Conservation (phyloP, 192 early-diverging fungal species). For the Kappamyces sp. region DNA sequence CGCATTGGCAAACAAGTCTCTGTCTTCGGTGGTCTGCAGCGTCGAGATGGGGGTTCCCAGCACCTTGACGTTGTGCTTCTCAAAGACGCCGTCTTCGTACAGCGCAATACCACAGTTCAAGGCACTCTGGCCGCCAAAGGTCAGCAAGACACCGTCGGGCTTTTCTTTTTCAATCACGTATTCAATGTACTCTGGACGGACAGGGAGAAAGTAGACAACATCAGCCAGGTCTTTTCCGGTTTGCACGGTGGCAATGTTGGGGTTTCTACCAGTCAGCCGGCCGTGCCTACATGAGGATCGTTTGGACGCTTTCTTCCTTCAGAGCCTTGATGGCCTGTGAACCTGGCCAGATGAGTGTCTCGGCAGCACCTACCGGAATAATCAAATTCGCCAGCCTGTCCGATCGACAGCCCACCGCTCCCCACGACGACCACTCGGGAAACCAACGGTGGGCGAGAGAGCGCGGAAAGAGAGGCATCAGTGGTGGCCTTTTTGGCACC, state of each 20-base stretch:
- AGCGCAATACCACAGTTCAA: conserved; percentile 93
- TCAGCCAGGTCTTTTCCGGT: conserved; percentile 90
- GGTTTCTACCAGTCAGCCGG: too few species aligned
- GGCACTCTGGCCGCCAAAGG: conserved; percentile 96
- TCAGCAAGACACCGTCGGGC: conserved; percentile 91
- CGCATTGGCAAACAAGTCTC: conserved; percentile 91
- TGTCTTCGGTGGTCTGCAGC: conserved; percentile 85
- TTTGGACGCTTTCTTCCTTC: conserved; percentile 83
- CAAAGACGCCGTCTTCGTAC: conserved; percentile 73
- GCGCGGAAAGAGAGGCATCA: not conserved
- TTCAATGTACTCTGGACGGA: conserved; percentile 85
- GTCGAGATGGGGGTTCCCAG: conserved; percentile 94
- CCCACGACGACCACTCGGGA: conserved; percentile 88
- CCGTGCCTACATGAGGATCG: conserved; percentile 91
- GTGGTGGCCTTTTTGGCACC: too few species aligned
- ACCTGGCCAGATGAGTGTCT: conserved; percentile 36
- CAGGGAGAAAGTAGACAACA: conserved; percentile 92
- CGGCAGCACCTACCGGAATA: conserved; percentile 72
- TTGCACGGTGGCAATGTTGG: conserved; percentile 99
- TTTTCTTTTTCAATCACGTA: conserved; percentile 89
- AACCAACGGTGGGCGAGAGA: conserved; percentile 23
- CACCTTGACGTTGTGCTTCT: conserved; percentile 78
- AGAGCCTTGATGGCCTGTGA: conserved; percentile 98
- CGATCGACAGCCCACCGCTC: conserved; percentile 91
- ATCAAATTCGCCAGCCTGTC: conserved; percentile 98